A percentile compares a stretch with the other conserved stretches of the same genome.
phyloP scores from a whole-genome alignment of 495 filamentous ascomycete species.

The Collariella sp. region DNA sequence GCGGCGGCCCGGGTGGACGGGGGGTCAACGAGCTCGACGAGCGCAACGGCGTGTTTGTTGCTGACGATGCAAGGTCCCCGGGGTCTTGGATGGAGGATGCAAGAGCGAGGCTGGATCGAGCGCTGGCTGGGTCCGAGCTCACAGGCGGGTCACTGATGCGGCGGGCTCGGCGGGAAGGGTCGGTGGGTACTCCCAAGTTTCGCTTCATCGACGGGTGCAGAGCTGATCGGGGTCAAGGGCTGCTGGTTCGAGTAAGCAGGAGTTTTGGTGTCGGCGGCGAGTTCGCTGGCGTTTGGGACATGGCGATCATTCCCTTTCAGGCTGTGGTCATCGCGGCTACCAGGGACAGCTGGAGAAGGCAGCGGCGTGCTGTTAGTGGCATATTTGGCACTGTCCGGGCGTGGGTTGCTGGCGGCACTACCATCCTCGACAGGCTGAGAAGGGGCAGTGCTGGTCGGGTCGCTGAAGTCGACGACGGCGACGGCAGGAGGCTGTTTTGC shows the following conservation, averaged over 20 bases:
- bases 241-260: neutral
- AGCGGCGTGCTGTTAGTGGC: slow-evolving; percentile 7
- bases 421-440: neutral
- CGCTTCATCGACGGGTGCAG: neutral
- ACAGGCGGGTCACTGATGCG: slow-evolving; percentile 19
- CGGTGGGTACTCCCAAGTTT: slow-evolving; percentile 6
- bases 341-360: neutral
- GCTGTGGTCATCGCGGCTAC: slow-evolving; percentile 1
- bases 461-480: neutral
- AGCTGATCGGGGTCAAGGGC: neutral
- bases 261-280: slow-evolving; percentile 14
- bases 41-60: slow-evolving; percentile 9
- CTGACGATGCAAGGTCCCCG: slow-evolving; percentile 7
- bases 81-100: slow-evolving; percentile 1
- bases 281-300: slow-evolving; percentile 2
- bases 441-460: neutral
- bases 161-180: slow-evolving; percentile 7
- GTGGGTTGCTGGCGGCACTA: neutral
- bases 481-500: neutral
- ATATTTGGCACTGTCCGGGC: slow-evolving; percentile 4
- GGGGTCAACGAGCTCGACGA: slow-evolving; percentile 15
- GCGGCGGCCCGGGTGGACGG: slow-evolving; percentile 23
- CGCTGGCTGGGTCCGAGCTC: slow-evolving; percentile 4
- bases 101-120: neutral
- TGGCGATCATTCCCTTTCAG: slow-evolving; percentile 17